Evolutionary conservation across 2,329 filamentous ascomycete species (phyloP).

Genomic region (Monilinia aucupariae): DNA sequence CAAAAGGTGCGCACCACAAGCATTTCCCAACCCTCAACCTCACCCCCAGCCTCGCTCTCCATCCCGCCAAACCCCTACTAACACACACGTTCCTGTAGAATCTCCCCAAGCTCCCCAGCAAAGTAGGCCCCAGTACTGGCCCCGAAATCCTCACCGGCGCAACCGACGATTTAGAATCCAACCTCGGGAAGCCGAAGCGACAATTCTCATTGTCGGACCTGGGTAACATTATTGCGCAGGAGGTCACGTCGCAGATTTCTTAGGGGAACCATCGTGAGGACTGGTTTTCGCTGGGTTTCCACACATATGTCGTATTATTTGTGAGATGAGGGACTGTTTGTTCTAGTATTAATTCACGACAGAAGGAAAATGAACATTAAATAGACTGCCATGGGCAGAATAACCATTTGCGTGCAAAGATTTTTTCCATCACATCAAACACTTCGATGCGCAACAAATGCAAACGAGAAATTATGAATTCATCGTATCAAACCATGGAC

Average conservation of each 20-base stretch:
- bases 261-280: neutral
- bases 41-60: no score
- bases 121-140: no score
- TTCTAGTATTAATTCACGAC: neutral
- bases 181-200: neutral
- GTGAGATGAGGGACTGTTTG: neutral
- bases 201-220: neutral
- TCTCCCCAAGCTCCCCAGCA: neutral
- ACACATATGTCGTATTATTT: no score
- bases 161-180: neutral
- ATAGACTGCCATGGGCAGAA: no score
- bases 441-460: no score
- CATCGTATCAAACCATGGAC: neutral
- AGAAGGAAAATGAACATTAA: no score
- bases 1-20: neutral
- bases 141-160: neutral
- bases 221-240: neutral
- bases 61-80: no score
- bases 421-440: no score
- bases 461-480: no score
- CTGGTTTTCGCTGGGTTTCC: neutral
- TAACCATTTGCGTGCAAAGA: no score
- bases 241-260: neutral
- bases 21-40: no score
- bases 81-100: no score